Evolutionary conservation across 768 basidiomycete species (phyloP).

Genomic region (Roridomyces roridus): DNA sequence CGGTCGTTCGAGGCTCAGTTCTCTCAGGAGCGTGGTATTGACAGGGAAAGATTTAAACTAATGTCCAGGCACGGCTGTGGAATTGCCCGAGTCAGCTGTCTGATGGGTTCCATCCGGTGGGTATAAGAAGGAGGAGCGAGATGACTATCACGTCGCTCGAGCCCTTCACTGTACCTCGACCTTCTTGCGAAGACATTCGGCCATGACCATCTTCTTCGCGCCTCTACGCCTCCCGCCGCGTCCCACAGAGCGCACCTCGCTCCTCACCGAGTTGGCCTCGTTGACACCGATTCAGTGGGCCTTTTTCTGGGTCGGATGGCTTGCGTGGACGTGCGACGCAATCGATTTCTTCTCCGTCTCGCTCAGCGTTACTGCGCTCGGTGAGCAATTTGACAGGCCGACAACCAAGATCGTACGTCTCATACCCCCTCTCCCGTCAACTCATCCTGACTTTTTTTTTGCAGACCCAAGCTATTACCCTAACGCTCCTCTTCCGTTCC

Average conservation of each 20-base stretch:
- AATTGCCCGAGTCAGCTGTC: too few relatives aligned
- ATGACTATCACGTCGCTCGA: too few relatives aligned
- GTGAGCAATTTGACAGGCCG: constrained; percentile 50
- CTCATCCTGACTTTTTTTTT: too few relatives aligned
- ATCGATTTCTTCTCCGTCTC: constrained; percentile 87
- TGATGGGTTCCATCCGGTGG: too few relatives aligned
- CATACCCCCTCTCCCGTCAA: too few relatives aligned
- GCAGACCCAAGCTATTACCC: constrained; percentile 88
- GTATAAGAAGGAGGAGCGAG: too few relatives aligned
- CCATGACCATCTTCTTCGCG: constrained; percentile 28
- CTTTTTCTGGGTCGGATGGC: constrained; percentile 51
- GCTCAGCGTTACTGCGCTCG: constrained; percentile 55
- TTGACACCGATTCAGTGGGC: constrained; percentile 21
- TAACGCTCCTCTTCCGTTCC: constrained; percentile 92
- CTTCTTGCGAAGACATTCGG: too few relatives aligned
- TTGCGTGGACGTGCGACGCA: constrained; percentile 88
- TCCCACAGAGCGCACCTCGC: constrained; percentile 4
- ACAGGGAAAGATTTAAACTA: too few relatives aligned
- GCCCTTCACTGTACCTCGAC: too few relatives aligned
- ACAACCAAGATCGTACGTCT: constrained; percentile 52
- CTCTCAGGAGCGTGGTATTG: too few relatives aligned
- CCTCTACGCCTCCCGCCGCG: constrained; percentile 21
- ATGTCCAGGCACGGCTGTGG: too few relatives aligned
- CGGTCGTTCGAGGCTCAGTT: too few relatives aligned
- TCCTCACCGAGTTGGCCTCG: not conserved